Evolutionary conservation across 768 basidiomycete genomes (phyloP).

Genomic region (Leccinum rimulosum): DNA sequence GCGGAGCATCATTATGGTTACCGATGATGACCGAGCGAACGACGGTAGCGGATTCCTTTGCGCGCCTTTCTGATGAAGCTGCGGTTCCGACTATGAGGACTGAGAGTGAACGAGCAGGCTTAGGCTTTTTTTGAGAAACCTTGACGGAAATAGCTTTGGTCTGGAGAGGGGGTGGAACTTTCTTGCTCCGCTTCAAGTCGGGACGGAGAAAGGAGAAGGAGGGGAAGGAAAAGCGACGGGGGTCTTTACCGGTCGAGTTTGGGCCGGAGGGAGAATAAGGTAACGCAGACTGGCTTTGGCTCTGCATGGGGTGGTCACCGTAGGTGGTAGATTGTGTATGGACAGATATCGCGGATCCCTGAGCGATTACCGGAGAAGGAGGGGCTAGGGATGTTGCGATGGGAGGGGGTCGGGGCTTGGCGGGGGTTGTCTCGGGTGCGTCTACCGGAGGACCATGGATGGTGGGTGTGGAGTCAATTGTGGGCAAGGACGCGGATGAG

Average conservation of each 20-base stretch:
- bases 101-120: conserved; percentile 34
- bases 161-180: conserved; percentile 10
- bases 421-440: background rate
- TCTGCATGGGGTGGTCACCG: conserved; percentile 20
- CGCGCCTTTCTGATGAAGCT: conserved; percentile 51
- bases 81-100: conserved; percentile 28
- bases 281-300: conserved; percentile 28
- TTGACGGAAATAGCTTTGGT: conserved; percentile 33
- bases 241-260: conserved; percentile 22
- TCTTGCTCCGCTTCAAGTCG: conserved; percentile 28
- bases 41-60: conserved; percentile 59
- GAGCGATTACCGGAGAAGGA: conserved; percentile 11
- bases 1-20: conserved; percentile 29
- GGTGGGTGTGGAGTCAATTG: conserved; percentile 25
- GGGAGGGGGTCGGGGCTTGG: conserved; percentile 7
- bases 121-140: conserved; percentile 41
- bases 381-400: conserved; percentile 17
- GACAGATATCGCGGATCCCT: conserved; percentile 6
- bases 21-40: conserved; percentile 73
- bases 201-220: conserved; percentile 42
- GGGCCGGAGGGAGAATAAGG: conserved; percentile 18
- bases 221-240: conserved; percentile 50
- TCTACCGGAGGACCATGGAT: conserved; percentile 15
- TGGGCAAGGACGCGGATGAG: conserved; percentile 20
- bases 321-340: conserved; percentile 18